Evolutionary conservation across 164 flowering plant genomes (phyloP).

Genomic region (Echeveria elegans): DNA sequence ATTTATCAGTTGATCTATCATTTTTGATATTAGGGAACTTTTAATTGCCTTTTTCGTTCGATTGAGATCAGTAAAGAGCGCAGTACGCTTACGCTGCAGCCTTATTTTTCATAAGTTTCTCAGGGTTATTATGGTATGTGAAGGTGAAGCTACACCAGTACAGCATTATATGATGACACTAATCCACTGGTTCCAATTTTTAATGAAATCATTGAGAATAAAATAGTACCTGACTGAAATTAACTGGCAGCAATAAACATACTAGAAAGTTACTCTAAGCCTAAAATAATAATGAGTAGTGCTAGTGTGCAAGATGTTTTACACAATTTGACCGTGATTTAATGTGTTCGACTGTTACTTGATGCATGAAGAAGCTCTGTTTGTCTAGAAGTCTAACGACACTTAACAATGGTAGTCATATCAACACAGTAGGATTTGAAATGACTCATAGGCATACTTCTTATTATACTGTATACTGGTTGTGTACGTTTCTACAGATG

Average conservation of each 20-base stretch:
- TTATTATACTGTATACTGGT: background rate
- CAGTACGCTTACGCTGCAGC: background rate
- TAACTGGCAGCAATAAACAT: background rate
- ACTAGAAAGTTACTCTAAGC: background rate
- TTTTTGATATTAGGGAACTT: background rate
- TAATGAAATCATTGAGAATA: background rate
- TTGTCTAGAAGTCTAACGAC: background rate
- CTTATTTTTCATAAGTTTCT: background rate
- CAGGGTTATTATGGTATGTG: background rate
- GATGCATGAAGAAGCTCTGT: background rate
- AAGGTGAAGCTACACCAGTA: background rate
- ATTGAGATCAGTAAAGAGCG: background rate
- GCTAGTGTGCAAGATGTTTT: background rate
- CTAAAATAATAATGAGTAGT: background rate
- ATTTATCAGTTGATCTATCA: background rate
- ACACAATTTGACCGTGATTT: background rate
- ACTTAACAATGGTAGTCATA: background rate
- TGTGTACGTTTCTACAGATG: slow-evolving; percentile 38
- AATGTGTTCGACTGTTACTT: background rate
- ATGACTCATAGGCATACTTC: background rate
- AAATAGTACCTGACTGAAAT: background rate
- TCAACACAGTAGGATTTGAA: background rate
- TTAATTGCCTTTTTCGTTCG: background rate
- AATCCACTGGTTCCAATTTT: background rate
- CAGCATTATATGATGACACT: background rate